Conservation (phyloP, 495 filamentous ascomycete species). For the Hypoxylon subgilvum region DNA sequence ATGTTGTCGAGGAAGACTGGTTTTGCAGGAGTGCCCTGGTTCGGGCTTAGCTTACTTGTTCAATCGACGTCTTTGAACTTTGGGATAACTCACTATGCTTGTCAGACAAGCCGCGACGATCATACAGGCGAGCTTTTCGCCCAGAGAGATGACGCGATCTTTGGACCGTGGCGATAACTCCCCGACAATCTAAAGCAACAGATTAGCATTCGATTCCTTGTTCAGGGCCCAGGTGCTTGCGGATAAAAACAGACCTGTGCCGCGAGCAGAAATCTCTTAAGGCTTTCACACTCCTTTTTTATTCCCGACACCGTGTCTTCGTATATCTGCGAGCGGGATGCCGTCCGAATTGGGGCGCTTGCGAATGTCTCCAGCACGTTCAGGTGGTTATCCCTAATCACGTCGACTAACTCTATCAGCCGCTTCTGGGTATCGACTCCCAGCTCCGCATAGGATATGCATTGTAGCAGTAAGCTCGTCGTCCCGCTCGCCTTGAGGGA, state of each 20-base stretch:
- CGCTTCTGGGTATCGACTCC: slow-evolving; percentile 34
- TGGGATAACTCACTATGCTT: slow-evolving; percentile 38
- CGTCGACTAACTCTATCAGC: slow-evolving; percentile 43
- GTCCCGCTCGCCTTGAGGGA: slow-evolving; percentile 44
- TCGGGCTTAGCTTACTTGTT: slow-evolving; percentile 2
- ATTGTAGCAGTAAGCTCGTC: slow-evolving; percentile 45
- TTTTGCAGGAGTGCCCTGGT: slow-evolving; percentile 43
- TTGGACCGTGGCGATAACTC: slow-evolving; percentile 46
- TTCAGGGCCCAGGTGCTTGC: neutral
- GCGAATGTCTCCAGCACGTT: slow-evolving; percentile 29
- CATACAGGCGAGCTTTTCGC: slow-evolving; percentile 47
- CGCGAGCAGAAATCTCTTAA: slow-evolving; percentile 44
- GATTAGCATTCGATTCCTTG: slow-evolving; percentile 13
- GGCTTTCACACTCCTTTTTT: slow-evolving; percentile 44
- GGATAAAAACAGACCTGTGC: slow-evolving; percentile 38
- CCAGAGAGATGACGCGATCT: slow-evolving; percentile 47
- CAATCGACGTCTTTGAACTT: neutral
- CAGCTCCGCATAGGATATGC: slow-evolving; percentile 41
- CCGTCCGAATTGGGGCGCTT: slow-evolving; percentile 6
- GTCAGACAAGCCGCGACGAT: slow-evolving; percentile 45
- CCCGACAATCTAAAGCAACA: slow-evolving; percentile 42
- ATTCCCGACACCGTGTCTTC: slow-evolving; percentile 35
- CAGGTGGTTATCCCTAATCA: slow-evolving; percentile 46
- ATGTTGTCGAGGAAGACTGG: slow-evolving; percentile 45
- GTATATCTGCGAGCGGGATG: slow-evolving; percentile 21